Evolutionary conservation across 306 rosid genomes (phyloP), one percentile per base, ranked within the genome.

Genomic region (Biancaea sappan): DNA sequence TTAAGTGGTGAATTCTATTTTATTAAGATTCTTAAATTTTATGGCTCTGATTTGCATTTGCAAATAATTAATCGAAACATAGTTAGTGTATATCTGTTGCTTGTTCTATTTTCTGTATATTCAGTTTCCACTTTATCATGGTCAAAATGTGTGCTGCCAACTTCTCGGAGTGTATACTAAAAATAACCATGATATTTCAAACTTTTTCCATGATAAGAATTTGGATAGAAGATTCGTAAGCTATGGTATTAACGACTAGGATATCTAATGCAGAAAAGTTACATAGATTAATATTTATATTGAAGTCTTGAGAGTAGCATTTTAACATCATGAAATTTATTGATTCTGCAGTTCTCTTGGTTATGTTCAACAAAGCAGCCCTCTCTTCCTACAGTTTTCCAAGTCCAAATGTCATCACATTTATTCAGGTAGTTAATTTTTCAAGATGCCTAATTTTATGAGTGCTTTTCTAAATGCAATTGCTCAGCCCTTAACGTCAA

Each of bases 311-410:
- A 35, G 53, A 18, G 50, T 37, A 8, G 64, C 29, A 31, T 32
- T n/a, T n/a, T n/a, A n/a, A n/a, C n/a, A n/a, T n/a, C 71, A 77
- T 64, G 35, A 44, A 52, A 64, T 69, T 28, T 14, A 26, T 72
- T 73, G 64, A 34, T 51, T 79, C 15, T 74, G 61, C 79, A 91
- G 92, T 88, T 69, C 86, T 91, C 58, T 80, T 91, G 89, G 84
- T 91, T 71, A 44, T 91, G 85, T 86, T 91, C 92, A 91, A 91
- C 77, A 86, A 91, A 83, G 93, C 93, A 44, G 88, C 91, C 31
- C 88, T 91, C 71, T 88, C 94, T 75, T 75, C 90, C 15, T 91
- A 88, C 84, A 72, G 62, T 15, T 91, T 91, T 64, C 94, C 87
- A 26, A 76, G 57, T 72, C 66, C 90, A 64, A 81, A 82, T 80